These are phyloP conservation scores for Sarocladiaceae sp. DNA, from an alignment of 2,329 filamentous ascomycete genomes.

Conservation along the genomic window DNA sequence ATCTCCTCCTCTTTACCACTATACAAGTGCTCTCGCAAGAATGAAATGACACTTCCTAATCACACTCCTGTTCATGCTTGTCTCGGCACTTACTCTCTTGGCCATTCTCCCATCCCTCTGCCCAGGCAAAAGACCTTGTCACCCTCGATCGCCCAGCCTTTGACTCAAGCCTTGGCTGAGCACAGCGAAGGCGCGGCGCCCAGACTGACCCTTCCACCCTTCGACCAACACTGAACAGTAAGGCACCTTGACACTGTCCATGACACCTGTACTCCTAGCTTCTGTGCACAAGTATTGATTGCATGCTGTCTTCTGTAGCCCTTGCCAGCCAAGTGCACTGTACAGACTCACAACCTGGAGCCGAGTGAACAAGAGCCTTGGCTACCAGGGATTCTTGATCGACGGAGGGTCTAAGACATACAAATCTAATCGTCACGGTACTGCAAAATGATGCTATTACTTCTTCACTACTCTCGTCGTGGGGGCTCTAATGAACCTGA, in stretches of 20 bases:
- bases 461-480: no score
- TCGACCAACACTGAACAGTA: no score
- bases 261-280: no score
- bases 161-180: neutral
- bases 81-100: neutral
- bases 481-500: no score
- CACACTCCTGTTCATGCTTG: neutral
- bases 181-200: constrained; percentile 1
- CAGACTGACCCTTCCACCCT: no score
- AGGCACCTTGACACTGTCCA: no score
- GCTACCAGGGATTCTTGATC: neutral
- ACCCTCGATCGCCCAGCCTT: neutral
- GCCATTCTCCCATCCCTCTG: neutral
- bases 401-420: neutral
- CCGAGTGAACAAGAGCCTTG: neutral
- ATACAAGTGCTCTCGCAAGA: no score
- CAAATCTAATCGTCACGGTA: neutral
- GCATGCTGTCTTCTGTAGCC: no score
- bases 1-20: no score
- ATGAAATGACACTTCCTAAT: no score
- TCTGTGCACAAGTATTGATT: no score
- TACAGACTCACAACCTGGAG: neutral
- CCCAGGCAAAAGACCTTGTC: neutral
- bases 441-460: no score
- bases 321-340: neutral